Conservation (phyloP, 2,329 filamentous ascomycete species). For the Onygenales sp. region DNA sequence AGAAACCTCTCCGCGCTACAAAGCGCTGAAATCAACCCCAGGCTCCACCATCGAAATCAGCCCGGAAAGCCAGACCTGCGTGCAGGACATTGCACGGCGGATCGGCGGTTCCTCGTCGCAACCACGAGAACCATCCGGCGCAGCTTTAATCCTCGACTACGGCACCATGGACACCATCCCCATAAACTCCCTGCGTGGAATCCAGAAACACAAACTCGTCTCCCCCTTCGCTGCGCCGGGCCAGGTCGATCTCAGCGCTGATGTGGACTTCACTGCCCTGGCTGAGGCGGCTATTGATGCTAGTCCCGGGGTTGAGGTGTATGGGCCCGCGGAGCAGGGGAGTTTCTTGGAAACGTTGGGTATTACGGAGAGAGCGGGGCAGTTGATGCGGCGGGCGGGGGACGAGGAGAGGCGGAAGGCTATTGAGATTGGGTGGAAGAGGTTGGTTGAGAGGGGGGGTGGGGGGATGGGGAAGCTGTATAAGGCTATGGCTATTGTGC, state of each 20-base stretch:
- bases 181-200: conserved; percentile 81
- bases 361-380: conserved; percentile 64
- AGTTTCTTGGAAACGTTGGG: conserved; percentile 73
- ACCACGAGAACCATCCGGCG: conserved; percentile 62
- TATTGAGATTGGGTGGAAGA: conserved; percentile 65
- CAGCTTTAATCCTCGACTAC: conserved; percentile 93
- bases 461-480: conserved; percentile 92
- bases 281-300: conserved; percentile 71
- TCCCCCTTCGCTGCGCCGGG: conserved; percentile 74
- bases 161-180: conserved; percentile 72
- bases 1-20: conserved; percentile 69
- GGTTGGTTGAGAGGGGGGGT: conserved; percentile 72
- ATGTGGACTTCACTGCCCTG: conserved; percentile 85
- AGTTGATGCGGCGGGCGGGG: conserved; percentile 45
- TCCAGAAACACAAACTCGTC: conserved; percentile 64
- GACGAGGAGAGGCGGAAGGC: conserved; percentile 45
- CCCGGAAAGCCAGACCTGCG: conserved; percentile 74
- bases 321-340: conserved; percentile 82
- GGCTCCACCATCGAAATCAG: conserved; percentile 79
- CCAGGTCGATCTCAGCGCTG: conserved; percentile 76
- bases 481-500: conserved; percentile 84
- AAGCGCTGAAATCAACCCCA: conserved; percentile 56
- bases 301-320: conserved; percentile 75
- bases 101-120: conserved; percentile 58
- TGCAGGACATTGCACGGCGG: conserved; percentile 68